Evolutionary conservation across 164 flowering plant species (phyloP), one percentile per base, ranked within the genome.

Genomic region (Dillenia turbinata): DNA sequence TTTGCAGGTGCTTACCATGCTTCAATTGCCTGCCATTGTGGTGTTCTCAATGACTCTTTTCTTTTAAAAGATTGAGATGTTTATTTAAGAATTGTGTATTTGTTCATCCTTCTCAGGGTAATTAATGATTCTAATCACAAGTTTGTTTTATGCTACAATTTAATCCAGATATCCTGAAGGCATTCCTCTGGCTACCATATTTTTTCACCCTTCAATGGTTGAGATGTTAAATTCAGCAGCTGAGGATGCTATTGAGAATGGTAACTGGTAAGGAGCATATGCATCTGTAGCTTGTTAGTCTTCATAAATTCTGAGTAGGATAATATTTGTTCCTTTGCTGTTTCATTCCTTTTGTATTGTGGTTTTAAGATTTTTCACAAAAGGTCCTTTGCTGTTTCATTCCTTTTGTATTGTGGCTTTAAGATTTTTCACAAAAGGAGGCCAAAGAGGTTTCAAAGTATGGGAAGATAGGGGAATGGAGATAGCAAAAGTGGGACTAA

Each of bases 151-250:
- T 47, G 56, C 50, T 66, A 70, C 74, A 71, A 71, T 81, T 64
- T 81, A 89, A 96, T 86, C 99, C 84, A 94, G 99, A 67, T 94
- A 91, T 82, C 87, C 96, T 70, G 95, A 89, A 65, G 99, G 99
- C 51, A 81, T 84, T 61, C 82, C 88, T 58, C 75, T 94, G 57
- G 89, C 61, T 54, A 77, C 89, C 61, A 67, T 79, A 56, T 94
- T 91, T 69, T 82, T 83, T 64, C 99, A 91, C 62, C 85, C 84
- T 9, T 94, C 97, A 16, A 73, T 83, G 76, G 74, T 85, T 76
- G 96, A 89, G 75, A 94, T 89, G 93, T 71, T 91, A 84, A 89
- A 94, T 79, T 70, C 96, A 63, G 73, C 99, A 63, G 70, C 71
- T 12, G 97, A 89, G 79, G 96, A 94, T 81, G 90, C 89, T 47